phyloP scores from a whole-genome alignment of 768 basidiomycete genomes.

The Auriscalpium microsporum region DNA sequence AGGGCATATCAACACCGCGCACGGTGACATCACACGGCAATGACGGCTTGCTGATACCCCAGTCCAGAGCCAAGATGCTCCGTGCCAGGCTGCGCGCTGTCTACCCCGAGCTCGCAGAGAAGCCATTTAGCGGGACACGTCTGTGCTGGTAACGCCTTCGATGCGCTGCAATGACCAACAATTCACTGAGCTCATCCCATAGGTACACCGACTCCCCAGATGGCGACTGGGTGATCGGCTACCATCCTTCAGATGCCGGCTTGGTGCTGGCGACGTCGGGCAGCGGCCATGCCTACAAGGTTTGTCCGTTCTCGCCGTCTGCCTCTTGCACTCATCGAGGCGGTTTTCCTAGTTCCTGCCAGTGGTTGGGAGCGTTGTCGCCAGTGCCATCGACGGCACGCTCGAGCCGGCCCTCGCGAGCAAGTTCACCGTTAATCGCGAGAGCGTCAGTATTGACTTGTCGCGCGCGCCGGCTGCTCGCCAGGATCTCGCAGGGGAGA shows the following conservation, averaged over 20 bases:
- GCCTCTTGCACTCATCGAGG: background rate
- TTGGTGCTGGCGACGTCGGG: slow-evolving; percentile 81
- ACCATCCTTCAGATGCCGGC: slow-evolving; percentile 46
- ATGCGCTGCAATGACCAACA: too few species aligned
- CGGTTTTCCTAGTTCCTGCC: slow-evolving; percentile 70
- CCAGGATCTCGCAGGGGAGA: background rate
- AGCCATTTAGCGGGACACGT: slow-evolving; percentile 63
- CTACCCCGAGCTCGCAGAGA: slow-evolving; percentile 72
- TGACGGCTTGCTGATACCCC: slow-evolving; percentile 61
- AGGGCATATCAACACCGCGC: slow-evolving; percentile 62
- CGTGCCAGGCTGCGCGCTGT: slow-evolving; percentile 44
- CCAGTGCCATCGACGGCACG: slow-evolving; percentile 58
- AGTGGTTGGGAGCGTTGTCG: slow-evolving; percentile 69
- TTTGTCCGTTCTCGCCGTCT: slow-evolving; percentile 13
- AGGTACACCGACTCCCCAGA: slow-evolving; percentile 90
- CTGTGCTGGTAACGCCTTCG: slow-evolving; percentile 70
- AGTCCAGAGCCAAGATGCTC: slow-evolving; percentile 38
- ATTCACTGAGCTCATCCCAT: background rate
- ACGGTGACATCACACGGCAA: slow-evolving; percentile 53
- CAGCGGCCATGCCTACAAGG: slow-evolving; percentile 86
- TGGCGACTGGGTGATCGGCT: slow-evolving; percentile 85
- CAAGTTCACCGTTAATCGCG: slow-evolving; percentile 60
- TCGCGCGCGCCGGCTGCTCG: slow-evolving; percentile 20
- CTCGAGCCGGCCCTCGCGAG: slow-evolving; percentile 40
- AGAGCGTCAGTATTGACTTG: slow-evolving; percentile 21